phyloP scores from a whole-genome alignment of 306 rosid species.

The Calophaca sinica region DNA sequence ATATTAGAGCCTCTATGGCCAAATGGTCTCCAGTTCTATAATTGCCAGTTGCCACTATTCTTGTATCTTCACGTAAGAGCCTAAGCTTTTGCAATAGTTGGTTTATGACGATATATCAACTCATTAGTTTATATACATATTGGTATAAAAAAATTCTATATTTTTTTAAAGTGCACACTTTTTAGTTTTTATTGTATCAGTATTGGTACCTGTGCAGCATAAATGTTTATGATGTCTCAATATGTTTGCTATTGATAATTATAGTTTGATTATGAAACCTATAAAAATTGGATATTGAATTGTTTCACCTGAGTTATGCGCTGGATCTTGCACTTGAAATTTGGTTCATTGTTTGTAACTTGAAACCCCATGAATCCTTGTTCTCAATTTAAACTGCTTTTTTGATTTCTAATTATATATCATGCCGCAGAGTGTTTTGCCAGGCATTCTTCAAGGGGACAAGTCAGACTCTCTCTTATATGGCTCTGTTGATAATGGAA shows the following conservation, averaged over 20 bases:
- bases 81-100: slow-evolving; percentile 9
- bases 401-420: slow-evolving; percentile 36
- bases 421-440: slow-evolving; percentile 87
- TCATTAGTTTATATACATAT: slow-evolving; percentile 19
- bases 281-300: slow-evolving; percentile 6
- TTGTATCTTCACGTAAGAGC: not conserved
- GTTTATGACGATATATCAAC: slow-evolving; percentile 4
- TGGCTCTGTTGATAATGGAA: slow-evolving; percentile 99
- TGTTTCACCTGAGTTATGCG: slow-evolving; percentile 10
- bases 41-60: not conserved
- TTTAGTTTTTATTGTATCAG: not conserved
- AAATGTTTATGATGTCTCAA: slow-evolving; percentile 26
- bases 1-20: slow-evolving; percentile 18
- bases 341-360: not conserved
- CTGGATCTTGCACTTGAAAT: slow-evolving; percentile 20
- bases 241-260: slow-evolving; percentile 1
- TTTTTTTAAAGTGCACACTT: not conserved
- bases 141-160: not conserved
- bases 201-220: not conserved
- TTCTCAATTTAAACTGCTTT: slow-evolving; percentile 26
- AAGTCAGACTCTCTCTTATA: slow-evolving; percentile 95
- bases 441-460: slow-evolving; percentile 99
- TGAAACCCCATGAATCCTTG: not conserved
- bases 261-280: not conserved
- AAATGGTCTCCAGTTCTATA: not conserved